Evolutionary conservation across 108 stramenopile genomes (phyloP).

Genomic region (Poteriospumella lacustris): DNA sequence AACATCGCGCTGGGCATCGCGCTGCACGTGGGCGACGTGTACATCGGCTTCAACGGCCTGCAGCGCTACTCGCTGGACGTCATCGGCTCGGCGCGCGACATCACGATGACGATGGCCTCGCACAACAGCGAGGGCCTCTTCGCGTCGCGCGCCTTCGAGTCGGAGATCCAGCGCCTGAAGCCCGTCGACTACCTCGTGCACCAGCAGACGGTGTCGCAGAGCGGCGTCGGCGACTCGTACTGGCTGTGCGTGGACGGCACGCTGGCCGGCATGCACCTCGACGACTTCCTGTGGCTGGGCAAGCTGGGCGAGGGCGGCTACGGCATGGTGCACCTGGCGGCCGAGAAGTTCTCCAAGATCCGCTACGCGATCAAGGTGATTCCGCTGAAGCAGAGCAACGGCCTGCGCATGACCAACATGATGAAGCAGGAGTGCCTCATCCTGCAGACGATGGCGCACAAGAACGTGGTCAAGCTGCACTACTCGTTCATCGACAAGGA

Average conservation of each 20-base stretch:
- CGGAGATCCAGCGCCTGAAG: background rate
- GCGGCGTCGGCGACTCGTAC: too few species aligned
- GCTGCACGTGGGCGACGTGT: background rate
- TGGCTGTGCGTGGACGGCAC: background rate
- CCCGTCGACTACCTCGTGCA: too few species aligned
- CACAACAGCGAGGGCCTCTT: background rate
- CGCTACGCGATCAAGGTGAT: constrained; percentile 8
- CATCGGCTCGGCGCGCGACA: background rate
- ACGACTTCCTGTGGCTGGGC: background rate
- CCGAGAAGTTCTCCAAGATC: background rate
- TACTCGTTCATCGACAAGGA: background rate
- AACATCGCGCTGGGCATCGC: background rate
- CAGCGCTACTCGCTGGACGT: background rate
- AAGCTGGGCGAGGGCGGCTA: constrained; percentile 16
- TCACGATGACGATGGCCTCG: background rate
- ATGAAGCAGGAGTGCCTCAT: constrained; percentile 13
- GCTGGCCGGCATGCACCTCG: background rate
- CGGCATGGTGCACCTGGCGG: background rate
- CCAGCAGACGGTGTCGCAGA: too few species aligned
- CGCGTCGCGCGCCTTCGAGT: background rate
- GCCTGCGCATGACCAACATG: background rate
- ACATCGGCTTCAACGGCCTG: background rate
- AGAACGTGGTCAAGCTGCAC: constrained; percentile 3
- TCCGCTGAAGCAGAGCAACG: background rate
- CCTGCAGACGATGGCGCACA: background rate